Percentiles rank a stretch among this genome's conserved stretches.
Conservation (phyloP, 2,329 filamentous ascomycete genomes). For the Penicillium sp. region DNA sequence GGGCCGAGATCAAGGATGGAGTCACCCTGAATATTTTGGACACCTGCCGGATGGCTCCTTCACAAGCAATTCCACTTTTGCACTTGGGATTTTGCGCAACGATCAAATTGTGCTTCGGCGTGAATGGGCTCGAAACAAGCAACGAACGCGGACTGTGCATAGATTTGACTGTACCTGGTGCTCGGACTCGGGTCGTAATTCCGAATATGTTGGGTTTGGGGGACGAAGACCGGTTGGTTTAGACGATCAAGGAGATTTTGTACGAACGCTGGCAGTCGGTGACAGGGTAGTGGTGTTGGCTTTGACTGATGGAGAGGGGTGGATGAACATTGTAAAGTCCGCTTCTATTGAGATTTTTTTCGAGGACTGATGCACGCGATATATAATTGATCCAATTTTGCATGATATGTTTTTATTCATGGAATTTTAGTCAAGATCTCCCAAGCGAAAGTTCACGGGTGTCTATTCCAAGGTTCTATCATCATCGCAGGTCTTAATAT, state of each 20-base stretch:
- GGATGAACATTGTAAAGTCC: neutral
- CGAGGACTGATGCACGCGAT: neutral
- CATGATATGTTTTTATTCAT: too few relatives aligned
- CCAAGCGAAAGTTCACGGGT: too few relatives aligned
- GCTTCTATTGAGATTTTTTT: neutral
- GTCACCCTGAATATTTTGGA: neutral
- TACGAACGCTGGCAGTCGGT: neutral
- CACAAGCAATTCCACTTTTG: neutral
- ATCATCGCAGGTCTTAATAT: too few relatives aligned
- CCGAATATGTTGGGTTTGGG: neutral
- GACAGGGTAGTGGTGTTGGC: neutral
- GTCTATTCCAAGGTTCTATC: too few relatives aligned
- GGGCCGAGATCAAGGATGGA: constrained; percentile 1
- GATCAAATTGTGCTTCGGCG: neutral
- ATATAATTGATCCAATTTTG: too few relatives aligned
- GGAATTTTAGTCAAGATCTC: too few relatives aligned
- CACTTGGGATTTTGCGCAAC: neutral
- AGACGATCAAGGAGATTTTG: neutral
- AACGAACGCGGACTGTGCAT: neutral
- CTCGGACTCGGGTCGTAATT: neutral
- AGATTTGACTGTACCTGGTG: neutral
- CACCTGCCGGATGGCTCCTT: neutral
- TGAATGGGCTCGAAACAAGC: neutral
- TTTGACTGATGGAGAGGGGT: neutral
- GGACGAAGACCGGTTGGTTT: neutral